A percentile compares a stretch with the other conserved stretches of the same genome.
Conservation (phyloP, 1,284 basidiomycete genomes). For the Cutaneotrichosporon cavernicola region DNA sequence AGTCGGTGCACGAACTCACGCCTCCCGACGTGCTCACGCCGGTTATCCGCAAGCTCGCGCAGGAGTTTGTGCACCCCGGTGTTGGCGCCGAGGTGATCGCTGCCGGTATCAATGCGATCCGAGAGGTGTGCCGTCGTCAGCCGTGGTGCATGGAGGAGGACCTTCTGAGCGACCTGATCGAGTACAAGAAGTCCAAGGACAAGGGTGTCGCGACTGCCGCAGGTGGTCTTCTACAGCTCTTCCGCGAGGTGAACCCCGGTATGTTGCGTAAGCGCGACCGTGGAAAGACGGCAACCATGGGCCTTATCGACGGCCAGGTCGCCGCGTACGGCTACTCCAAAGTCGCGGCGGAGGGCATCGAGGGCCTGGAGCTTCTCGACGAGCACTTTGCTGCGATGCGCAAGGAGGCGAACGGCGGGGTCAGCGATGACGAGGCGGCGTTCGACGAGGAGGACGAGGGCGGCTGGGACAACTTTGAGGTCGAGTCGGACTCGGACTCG, state of each 20-base stretch:
- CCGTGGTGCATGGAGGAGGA: conserved; percentile 95
- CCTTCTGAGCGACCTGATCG: conserved; percentile 84
- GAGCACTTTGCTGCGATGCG: conserved; percentile 73
- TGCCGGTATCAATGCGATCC: conserved; percentile 90
- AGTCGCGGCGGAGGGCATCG: conserved; percentile 72
- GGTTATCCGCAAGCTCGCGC: conserved; percentile 84
- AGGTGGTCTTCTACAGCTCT: conserved; percentile 84
- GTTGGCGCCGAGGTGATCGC: conserved; percentile 94
- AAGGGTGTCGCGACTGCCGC: conserved; percentile 89
- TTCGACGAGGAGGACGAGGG: conserved; percentile 62
- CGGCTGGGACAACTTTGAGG: conserved; percentile 89
- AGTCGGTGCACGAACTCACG: conserved; percentile 92
- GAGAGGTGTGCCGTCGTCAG: conserved; percentile 88
- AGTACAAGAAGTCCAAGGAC: conserved; percentile 92
- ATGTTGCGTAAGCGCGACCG: conserved; percentile 85
- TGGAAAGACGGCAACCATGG: conserved; percentile 83
- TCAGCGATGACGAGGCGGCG: conserved; percentile 55
- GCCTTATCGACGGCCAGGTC: conserved; percentile 64
- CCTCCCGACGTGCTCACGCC: conserved; percentile 91
- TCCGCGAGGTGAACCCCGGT: conserved; percentile 91
- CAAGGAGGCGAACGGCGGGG: conserved; percentile 62
- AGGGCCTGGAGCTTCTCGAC: conserved; percentile 86
- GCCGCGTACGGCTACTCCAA: conserved; percentile 78
- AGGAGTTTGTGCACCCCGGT: conserved; percentile 96
- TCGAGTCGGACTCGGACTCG: conserved; percentile 66